These are phyloP conservation scores for Populus hybrid DNA, from an alignment of 441 rosid species.

Conservation along the genomic window DNA sequence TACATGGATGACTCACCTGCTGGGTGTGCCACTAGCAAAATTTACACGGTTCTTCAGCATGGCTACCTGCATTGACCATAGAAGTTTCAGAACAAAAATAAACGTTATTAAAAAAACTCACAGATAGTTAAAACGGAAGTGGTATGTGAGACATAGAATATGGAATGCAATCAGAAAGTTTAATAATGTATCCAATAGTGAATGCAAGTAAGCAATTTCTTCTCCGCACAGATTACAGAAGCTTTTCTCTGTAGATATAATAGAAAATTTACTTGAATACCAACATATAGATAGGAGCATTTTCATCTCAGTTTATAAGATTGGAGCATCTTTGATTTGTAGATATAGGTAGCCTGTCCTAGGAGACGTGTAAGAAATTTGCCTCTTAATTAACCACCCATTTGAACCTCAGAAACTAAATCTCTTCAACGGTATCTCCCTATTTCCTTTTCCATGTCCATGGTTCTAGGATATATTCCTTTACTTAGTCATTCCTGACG, in stretches of 20 bases:
- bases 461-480: neutral
- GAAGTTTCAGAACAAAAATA: neutral
- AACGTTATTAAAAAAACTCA: too few species aligned
- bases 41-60: constrained; percentile 69
- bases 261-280: neutral
- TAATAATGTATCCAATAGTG: neutral
- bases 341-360: neutral
- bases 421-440: too few species aligned
- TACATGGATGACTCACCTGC: constrained; percentile 44
- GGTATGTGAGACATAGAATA: neutral
- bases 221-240: neutral
- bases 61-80: constrained; percentile 47
- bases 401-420: neutral
- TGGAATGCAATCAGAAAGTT: neutral
- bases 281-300: neutral
- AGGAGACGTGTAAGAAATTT: neutral
- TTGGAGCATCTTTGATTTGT: neutral
- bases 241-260: too few species aligned
- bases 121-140: neutral
- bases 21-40: constrained; percentile 86
- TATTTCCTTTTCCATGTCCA: too few species aligned
- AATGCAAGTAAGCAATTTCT: neutral
- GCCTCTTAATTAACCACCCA: neutral
- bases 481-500: neutral
- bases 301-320: neutral